phyloP scores from a whole-genome alignment of 768 basidiomycete genomes.

The Coprinopsis strossmayeri region DNA sequence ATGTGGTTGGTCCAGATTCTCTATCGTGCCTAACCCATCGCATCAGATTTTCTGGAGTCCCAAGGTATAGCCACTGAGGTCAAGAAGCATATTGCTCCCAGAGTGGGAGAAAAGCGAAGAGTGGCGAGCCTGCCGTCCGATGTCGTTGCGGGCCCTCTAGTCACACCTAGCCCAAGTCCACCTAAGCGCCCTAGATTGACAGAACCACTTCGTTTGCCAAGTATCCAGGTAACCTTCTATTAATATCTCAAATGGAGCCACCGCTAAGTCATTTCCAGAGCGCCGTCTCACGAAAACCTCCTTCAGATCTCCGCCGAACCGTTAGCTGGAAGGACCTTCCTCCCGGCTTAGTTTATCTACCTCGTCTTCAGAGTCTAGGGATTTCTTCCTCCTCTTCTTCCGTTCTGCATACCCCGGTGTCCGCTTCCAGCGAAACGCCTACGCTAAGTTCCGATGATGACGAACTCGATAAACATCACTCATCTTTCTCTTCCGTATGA shows the following conservation, averaged over 20 bases:
- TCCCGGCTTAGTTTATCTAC: neutral
- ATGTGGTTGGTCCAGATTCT: neutral
- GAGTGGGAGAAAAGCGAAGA: slow-evolving; percentile 22
- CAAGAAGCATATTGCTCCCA: slow-evolving; percentile 13
- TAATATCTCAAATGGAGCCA: no score
- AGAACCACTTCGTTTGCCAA: no score
- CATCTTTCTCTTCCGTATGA: neutral
- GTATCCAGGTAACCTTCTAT: no score
- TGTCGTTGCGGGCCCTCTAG: slow-evolving; percentile 8
- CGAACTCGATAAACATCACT: neutral
- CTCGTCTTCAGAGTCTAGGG: neutral
- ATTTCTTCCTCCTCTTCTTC: neutral
- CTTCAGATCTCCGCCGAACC: neutral
- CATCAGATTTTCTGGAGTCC: slow-evolving; percentile 40
- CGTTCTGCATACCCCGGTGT: neutral
- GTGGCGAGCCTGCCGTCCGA: slow-evolving; percentile 33
- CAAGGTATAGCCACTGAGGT: slow-evolving; percentile 43
- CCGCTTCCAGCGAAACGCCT: neutral
- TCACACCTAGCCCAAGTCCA: slow-evolving; percentile 15
- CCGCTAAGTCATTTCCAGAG: neutral
- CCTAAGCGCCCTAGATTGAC: slow-evolving; percentile 7
- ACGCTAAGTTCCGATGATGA: neutral
- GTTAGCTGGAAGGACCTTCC: neutral
- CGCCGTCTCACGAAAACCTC: neutral
- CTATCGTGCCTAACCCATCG: neutral